phyloP scores from a whole-genome alignment of 108 stramenopile species.

The Cyclotella baltica region DNA sequence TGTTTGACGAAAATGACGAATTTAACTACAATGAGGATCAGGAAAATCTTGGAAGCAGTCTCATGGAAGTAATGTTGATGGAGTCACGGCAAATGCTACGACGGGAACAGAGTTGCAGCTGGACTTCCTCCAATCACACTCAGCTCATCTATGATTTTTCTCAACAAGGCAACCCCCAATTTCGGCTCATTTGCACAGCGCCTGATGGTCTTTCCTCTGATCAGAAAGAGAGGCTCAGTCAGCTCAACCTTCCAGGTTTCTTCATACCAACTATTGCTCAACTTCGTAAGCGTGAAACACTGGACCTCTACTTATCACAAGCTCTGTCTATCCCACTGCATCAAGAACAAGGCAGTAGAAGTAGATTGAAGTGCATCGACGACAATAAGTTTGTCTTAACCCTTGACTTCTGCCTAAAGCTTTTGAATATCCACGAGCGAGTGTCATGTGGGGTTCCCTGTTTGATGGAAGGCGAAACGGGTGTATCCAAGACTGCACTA shows the following conservation, averaged over 20 bases:
- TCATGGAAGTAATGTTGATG: conserved; percentile 35
- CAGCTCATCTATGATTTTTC: conserved; percentile 46
- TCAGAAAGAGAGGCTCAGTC: conserved; percentile 18
- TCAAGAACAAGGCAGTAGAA: conserved; percentile 8
- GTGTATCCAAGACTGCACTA: conserved; percentile 49
- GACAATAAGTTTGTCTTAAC: conserved; percentile 38
- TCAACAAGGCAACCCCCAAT: conserved; percentile 18
- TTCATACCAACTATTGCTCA: conserved; percentile 22
- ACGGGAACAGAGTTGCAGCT: conserved; percentile 23
- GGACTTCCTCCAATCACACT: conserved; percentile 19
- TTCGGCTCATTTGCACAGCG: conserved; percentile 31
- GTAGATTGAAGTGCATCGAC: conserved; percentile 26
- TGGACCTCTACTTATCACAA: conserved; percentile 42
- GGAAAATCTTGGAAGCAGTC: conserved; percentile 31
- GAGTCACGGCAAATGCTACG: conserved; percentile 30
- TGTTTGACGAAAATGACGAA: conserved; percentile 35
- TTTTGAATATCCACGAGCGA: conserved; percentile 38
- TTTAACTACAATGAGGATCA: conserved; percentile 40
- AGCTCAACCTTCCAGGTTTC: conserved; percentile 43
- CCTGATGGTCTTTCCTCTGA: conserved; percentile 26
- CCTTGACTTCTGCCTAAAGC: conserved; percentile 42
- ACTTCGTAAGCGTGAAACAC: conserved; percentile 32
- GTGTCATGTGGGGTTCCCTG: conserved; percentile 39
- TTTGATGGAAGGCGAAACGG: conserved; percentile 45
- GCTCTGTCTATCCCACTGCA: conserved; percentile 28